Conservation (phyloP, 179 eudicot species). For the Spergularia azorica region DNA sequence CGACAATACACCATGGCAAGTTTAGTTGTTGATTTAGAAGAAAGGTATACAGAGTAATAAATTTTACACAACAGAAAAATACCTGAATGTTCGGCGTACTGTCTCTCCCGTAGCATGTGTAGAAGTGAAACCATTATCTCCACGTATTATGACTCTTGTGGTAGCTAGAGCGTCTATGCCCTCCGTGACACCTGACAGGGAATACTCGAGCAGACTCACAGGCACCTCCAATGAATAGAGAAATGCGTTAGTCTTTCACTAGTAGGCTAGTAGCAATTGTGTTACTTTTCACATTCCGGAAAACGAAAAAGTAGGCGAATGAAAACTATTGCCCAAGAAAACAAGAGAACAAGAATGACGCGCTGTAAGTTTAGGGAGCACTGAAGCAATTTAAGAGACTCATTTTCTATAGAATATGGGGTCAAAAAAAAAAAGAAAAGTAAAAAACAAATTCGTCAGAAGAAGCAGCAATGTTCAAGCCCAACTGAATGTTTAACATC, state of each 20-base stretch:
- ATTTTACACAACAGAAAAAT: not conserved
- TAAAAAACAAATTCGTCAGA: not conserved
- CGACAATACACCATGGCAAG: conserved; percentile 14
- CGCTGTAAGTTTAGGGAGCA: too few relatives aligned
- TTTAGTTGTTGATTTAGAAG: not conserved
- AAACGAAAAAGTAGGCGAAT: too few relatives aligned
- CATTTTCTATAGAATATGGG: too few relatives aligned
- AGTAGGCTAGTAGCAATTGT: not conserved
- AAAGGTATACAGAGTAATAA: not conserved
- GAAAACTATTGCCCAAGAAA: too few relatives aligned
- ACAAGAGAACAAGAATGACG: too few relatives aligned
- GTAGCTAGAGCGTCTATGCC: conserved; percentile 94
- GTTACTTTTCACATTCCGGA: not conserved
- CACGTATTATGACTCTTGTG: conserved; percentile 75
- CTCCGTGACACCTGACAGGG: conserved; percentile 75
- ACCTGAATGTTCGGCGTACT: conserved; percentile 73
- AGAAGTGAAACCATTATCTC: conserved; percentile 46
- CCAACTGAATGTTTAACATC: too few relatives aligned
- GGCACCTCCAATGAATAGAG: conserved; percentile 50
- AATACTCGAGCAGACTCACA: conserved; percentile 81
- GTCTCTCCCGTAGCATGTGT: conserved; percentile 68
- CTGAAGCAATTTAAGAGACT: too few relatives aligned
- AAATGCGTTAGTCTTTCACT: not conserved
- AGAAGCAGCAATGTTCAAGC: too few relatives aligned
- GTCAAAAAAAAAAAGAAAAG: too few relatives aligned